A percentile compares a stretch with the other conserved stretches of the same genome.
Evolutionary conservation across 805 yeast genomes (phyloP).

Genomic region (Teunomyces gatunensis): DNA sequence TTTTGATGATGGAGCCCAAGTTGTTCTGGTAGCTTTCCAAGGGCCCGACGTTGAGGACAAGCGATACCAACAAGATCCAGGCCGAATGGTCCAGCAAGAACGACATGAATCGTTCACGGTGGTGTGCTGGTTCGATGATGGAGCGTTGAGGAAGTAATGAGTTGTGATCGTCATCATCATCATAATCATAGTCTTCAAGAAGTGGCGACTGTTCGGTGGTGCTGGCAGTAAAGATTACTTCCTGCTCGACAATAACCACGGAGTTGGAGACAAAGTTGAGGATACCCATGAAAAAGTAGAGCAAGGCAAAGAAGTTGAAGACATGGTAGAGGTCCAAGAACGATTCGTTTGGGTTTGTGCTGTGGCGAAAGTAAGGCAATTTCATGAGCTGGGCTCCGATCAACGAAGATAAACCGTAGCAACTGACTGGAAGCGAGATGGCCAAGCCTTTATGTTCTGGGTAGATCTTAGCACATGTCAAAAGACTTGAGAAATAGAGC

Average conservation of each 20-base stretch:
- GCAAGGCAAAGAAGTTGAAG: conserved; percentile 49
- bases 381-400: conserved; percentile 64
- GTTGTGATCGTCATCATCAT: conserved; percentile 10
- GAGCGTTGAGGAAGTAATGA: conserved; percentile 31
- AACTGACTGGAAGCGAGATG: conserved; percentile 84
- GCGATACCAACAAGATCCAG: conserved; percentile 59
- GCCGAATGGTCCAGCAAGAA: conserved; percentile 57
- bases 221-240: conserved; percentile 35
- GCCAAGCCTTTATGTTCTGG: conserved; percentile 76
- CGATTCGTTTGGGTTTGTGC: conserved; percentile 7
- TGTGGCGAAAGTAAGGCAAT: conserved; percentile 31
- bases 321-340: conserved; percentile 49
- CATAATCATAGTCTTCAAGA: not conserved
- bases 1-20: conserved; percentile 67
- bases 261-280: conserved; percentile 65
- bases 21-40: conserved; percentile 82
- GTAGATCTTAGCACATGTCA: conserved; percentile 84
- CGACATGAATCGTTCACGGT: conserved; percentile 29
- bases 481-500: conserved; percentile 63
- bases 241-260: conserved; percentile 58
- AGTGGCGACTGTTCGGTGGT: conserved; percentile 29
- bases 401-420: conserved; percentile 80
- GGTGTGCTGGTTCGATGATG: conserved; percentile 36
- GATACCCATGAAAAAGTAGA: conserved; percentile 56
- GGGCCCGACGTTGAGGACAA: conserved; percentile 75